Conservation (phyloP, 2,329 filamentous ascomycete genomes). For the Aureobasidium sp. region DNA sequence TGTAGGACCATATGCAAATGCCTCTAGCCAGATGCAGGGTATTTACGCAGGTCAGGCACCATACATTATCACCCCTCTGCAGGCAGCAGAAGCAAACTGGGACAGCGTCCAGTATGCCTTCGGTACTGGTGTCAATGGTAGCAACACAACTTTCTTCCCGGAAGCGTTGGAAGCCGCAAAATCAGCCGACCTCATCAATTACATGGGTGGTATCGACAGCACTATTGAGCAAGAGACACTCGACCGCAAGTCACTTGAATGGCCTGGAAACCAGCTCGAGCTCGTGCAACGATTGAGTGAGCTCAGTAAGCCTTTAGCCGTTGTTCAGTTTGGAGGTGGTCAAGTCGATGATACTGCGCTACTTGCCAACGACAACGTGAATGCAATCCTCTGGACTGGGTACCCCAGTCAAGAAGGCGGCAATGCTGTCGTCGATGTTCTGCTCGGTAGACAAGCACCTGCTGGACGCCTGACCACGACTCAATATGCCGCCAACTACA, state of each 20-base stretch:
- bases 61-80: slow-evolving; percentile 48
- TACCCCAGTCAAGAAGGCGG: slow-evolving; percentile 57
- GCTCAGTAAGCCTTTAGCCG: slow-evolving; percentile 44
- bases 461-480: slow-evolving; percentile 51
- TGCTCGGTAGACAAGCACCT: slow-evolving; percentile 45
- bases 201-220: slow-evolving; percentile 51
- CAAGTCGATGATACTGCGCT: slow-evolving; percentile 48
- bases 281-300: slow-evolving; percentile 43
- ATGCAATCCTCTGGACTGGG: slow-evolving; percentile 50
- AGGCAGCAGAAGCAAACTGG: slow-evolving; percentile 43
- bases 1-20: slow-evolving; percentile 54
- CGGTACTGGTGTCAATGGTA: slow-evolving; percentile 30
- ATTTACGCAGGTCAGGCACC: slow-evolving; percentile 53
- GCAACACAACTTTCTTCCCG: slow-evolving; percentile 28
- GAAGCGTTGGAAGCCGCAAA: slow-evolving; percentile 31
- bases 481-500: slow-evolving; percentile 49
- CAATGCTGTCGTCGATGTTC: slow-evolving; percentile 46
- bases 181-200: slow-evolving; percentile 47
- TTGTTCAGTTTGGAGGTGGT: slow-evolving; percentile 48
- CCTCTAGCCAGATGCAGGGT: slow-evolving; percentile 51
- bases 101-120: slow-evolving; percentile 41
- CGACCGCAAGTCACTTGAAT: slow-evolving; percentile 47
- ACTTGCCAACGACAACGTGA: slow-evolving; percentile 41
- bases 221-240: slow-evolving; percentile 46
- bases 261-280: slow-evolving; percentile 47